Percentiles rank a stretch among this genome's conserved stretches.
phyloP scores from a whole-genome alignment of 169 alveolate species.

The Plasmodium vinckei region DNA sequence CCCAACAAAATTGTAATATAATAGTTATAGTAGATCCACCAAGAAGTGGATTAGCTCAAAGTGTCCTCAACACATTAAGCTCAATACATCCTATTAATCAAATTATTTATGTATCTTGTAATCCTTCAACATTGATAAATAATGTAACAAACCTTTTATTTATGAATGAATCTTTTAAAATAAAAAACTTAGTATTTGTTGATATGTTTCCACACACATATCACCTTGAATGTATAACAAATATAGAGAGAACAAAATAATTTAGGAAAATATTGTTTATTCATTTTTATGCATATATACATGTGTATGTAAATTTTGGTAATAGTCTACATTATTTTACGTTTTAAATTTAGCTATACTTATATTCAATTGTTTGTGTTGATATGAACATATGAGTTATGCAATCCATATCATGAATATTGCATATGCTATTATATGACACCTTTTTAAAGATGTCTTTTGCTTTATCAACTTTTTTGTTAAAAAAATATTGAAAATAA shows the following conservation, averaged over 20 bases:
- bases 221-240: constrained; percentile 72
- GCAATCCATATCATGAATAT: too few species aligned
- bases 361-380: too few species aligned
- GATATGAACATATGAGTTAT: too few species aligned
- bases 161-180: constrained; percentile 54
- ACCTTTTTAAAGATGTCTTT: too few species aligned
- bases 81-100: constrained; percentile 52
- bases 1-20: constrained; percentile 35
- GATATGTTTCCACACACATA: constrained; percentile 77
- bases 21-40: constrained; percentile 77
- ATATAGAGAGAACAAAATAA: constrained; percentile 15
- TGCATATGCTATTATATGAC: too few species aligned
- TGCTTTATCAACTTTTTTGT: too few species aligned
- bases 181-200: constrained; percentile 66
- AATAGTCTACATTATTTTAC: too few species aligned
- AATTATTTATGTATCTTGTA: constrained; percentile 76
- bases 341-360: too few species aligned
- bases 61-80: constrained; percentile 54
- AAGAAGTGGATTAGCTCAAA: constrained; percentile 62
- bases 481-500: too few species aligned
- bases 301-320: too few species aligned
- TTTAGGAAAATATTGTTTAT: too few species aligned
- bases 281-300: too few species aligned
- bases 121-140: constrained; percentile 44
- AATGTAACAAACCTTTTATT: constrained; percentile 69